Base-by-base conservation (phyloP, 106 monocot genomes). In the Iris macrosiphon region DNA sequence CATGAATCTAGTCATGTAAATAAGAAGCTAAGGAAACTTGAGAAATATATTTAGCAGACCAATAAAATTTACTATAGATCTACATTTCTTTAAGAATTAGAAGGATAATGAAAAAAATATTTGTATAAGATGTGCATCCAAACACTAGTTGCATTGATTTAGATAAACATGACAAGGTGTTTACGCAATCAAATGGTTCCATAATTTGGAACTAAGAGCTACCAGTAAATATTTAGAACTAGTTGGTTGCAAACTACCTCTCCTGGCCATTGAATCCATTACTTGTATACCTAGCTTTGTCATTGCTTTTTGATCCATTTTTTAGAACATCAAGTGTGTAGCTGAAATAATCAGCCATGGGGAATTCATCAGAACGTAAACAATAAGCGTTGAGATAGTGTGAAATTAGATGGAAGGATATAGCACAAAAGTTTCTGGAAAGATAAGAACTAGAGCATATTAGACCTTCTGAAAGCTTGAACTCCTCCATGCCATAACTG, bases 381-480 rank as follows among this genome's bases (percentile, higher is more conserved):
- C 9, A 55, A 65, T 1, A 22, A 62, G 9, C 33, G n/a, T 58
- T 39, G 2, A 59, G 31, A n/a, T 8, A 11, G 19, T 44, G 35
- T n/a, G n/a, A 9, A 46, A 20, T 8, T 13, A 16, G 26, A 47
- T 35, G 2, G 32, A 21, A 9, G 21, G 9, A 32, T 18, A 4
- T 4, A 27, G 1, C 26, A 5, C 7, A 18, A 12, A 22, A 27
- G 12, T 9, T 37, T 41, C 4, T 15, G 13, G 10, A 2, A 27
- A 52, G 52, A 8, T 4, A 16, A 16, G n/a, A n/a, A n/a, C 6
- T 57, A 6, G 22, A 26, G 2, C 35, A 7, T 60, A 2, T 31
- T 21, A 11, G 4, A 72, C 71, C 65, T 60, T 66, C 60, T 7
- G 29, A 21, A 25, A 69, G 28, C 29, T 69, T 51, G 1, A 69